phyloP scores from a whole-genome alignment of 345 rosid genomes.

The Ricinus communis region DNA sequence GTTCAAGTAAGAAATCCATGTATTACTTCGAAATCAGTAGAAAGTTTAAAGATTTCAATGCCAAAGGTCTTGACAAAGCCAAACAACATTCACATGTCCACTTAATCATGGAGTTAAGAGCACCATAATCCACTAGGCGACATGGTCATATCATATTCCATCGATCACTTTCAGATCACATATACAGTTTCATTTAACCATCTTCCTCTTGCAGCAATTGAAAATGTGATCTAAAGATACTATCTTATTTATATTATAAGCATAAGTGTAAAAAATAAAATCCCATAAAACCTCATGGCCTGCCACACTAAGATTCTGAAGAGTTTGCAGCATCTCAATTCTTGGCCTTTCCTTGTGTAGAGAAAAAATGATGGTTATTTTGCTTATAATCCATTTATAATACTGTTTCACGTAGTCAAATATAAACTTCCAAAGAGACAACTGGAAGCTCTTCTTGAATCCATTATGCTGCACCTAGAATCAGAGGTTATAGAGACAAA shows the following conservation, averaged over 20 bases:
- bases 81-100: slow-evolving; percentile 11
- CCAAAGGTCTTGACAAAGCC: slow-evolving; percentile 19
- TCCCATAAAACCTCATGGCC: background rate
- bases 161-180: background rate
- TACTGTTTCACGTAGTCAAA: background rate
- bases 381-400: slow-evolving; percentile 4
- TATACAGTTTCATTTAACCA: slow-evolving; percentile 1
- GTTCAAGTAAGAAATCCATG: slow-evolving; percentile 35
- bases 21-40: slow-evolving; percentile 22
- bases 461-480: too few species aligned
- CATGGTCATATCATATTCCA: slow-evolving; percentile 6
- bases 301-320: background rate
- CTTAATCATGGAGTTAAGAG: background rate
- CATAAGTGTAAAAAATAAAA: background rate
- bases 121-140: background rate
- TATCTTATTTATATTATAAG: slow-evolving; percentile 4
- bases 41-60: slow-evolving; percentile 22
- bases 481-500: background rate
- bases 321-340: slow-evolving; percentile 1
- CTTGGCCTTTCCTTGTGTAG: background rate
- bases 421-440: background rate
- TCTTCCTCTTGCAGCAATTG: background rate
- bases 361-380: background rate
- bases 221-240: background rate
- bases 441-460: slow-evolving; percentile 2